Percentiles rank a stretch among this genome's conserved stretches.
Conservation (phyloP, 768 basidiomycete species). For the Amanita exitialis region DNA sequence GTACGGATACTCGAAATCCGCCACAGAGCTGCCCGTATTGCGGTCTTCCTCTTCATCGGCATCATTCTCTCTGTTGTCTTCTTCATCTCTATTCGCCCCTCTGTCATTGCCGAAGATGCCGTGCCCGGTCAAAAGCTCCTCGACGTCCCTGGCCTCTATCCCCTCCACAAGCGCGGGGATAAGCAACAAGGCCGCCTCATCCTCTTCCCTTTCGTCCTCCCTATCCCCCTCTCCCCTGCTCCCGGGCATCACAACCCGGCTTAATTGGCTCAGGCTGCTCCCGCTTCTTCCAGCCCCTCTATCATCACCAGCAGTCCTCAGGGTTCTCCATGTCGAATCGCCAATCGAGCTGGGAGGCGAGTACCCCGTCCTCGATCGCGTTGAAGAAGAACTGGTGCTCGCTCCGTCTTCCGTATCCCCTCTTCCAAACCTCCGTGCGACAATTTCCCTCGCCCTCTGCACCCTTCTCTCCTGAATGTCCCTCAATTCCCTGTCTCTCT, state of each 20-base stretch:
- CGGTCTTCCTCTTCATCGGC: constrained; percentile 8
- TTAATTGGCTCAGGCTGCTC: constrained; percentile 1
- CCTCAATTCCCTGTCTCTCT: constrained; percentile 3
- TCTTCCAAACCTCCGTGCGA: neutral
- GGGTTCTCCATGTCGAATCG: constrained; percentile 34
- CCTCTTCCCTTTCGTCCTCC: constrained; percentile 13
- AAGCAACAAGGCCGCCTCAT: constrained; percentile 20
- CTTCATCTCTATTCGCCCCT: neutral
- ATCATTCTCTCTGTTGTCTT: constrained; percentile 6
- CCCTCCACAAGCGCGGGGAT: constrained; percentile 5
- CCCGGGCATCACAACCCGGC: neutral
- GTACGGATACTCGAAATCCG: constrained; percentile 8
- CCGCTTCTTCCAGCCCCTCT: constrained; percentile 9
- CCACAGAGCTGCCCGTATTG: constrained; percentile 5
- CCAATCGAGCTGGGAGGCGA: constrained; percentile 32
- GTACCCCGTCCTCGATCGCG: constrained; percentile 15
- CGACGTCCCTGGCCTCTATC: constrained; percentile 2
- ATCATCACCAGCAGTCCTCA: constrained; percentile 16
- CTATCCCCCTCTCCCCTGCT: constrained; percentile 2
- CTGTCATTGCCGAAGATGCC: constrained; percentile 12
- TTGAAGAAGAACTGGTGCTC: neutral
- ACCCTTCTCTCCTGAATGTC: constrained; percentile 4
- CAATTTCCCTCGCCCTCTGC: neutral
- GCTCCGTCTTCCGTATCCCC: neutral
- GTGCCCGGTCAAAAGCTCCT: constrained; percentile 1